These are phyloP conservation scores for Monilinia fructicola DNA, from an alignment of 2,329 filamentous ascomycete species.

Conservation along the genomic window DNA sequence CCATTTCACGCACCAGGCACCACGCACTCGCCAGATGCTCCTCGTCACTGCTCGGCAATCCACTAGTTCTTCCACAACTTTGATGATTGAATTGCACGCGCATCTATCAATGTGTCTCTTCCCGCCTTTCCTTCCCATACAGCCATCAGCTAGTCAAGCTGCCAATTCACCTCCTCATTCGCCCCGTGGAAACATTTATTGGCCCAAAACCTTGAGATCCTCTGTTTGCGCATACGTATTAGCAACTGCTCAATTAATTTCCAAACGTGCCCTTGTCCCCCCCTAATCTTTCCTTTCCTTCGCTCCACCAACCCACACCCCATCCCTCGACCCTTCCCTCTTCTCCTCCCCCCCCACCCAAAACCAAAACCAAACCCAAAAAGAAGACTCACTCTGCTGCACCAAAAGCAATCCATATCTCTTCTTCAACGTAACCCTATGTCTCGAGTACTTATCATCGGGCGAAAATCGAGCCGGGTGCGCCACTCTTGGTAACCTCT, in stretches of 20 bases:
- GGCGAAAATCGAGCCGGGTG: constrained; percentile 96
- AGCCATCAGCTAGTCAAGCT: background rate
- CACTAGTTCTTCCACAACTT: background rate
- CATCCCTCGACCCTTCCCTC: constrained; percentile 2
- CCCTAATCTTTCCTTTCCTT: too few species aligned
- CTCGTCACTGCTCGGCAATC: background rate
- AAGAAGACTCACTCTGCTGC: constrained; percentile 59
- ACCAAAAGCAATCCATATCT: constrained; percentile 85
- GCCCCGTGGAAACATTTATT: constrained; percentile 33
- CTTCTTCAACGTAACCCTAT: constrained; percentile 93
- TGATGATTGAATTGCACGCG: background rate
- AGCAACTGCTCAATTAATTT: constrained; percentile 22
- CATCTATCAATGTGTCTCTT: background rate
- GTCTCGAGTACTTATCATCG: constrained; percentile 97
- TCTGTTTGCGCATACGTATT: constrained; percentile 37
- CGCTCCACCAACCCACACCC: too few species aligned
- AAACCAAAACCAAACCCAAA: background rate
- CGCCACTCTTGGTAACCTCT: constrained; percentile 91
- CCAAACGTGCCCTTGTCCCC: background rate
- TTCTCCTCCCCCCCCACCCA: constrained; percentile 25
- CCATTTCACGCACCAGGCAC: background rate
- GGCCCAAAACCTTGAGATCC: constrained; percentile 47
- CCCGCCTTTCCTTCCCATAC: too few species aligned
- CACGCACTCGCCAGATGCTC: background rate
- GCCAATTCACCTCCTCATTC: background rate